These are phyloP conservation scores for Salix purpurea DNA, from an alignment of 345 rosid species.

Conservation along the genomic window DNA sequence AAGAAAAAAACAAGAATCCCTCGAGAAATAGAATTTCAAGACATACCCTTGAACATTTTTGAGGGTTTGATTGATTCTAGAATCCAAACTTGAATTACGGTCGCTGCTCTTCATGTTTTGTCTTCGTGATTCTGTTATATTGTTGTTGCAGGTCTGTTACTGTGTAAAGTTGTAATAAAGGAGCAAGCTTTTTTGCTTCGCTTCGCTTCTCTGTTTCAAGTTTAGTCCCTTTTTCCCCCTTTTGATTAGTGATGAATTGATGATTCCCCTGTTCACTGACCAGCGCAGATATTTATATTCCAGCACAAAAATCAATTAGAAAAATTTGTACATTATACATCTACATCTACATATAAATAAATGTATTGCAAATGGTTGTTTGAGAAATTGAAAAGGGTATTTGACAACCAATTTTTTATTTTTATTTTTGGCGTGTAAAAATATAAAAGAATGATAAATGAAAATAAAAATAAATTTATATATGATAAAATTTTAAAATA, in stretches of 20 bases:
- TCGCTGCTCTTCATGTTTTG: constrained; percentile 25
- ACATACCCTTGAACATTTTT: constrained; percentile 83
- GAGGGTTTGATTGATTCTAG: constrained; percentile 87
- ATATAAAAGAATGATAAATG: no score
- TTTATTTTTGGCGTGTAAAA: no score
- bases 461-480: no score
- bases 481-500: no score
- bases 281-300: neutral
- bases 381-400: no score
- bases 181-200: neutral
- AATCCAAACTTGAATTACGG: constrained; percentile 49
- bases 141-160: neutral
- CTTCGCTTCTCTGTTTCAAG: neutral
- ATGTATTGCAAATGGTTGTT: no score
- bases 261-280: neutral
- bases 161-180: neutral
- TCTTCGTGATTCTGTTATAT: neutral
- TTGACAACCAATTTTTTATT: no score
- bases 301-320: neutral
- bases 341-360: no score
- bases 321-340: no score
- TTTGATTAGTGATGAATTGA: neutral
- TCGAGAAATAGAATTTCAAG: neutral
- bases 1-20: neutral
- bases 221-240: neutral